Percentiles rank a stretch among this genome's conserved stretches.
Evolutionary conservation across 495 filamentous ascomycete species (phyloP).

Genomic region (Tuber calosporum): DNA sequence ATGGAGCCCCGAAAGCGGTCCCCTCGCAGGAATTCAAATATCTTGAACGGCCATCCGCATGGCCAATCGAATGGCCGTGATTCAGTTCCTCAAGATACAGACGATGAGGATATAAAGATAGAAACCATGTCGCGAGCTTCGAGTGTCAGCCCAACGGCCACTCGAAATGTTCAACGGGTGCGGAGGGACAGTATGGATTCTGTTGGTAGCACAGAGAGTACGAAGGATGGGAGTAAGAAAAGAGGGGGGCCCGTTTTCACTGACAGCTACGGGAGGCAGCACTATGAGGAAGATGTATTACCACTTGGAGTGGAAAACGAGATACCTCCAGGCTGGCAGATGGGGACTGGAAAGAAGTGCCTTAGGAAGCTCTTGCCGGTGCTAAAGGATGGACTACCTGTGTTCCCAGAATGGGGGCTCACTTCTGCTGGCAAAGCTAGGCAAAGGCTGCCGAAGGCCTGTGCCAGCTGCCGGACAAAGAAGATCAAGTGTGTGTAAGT

Average conservation of each 20-base stretch:
- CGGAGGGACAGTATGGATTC: slow-evolving; percentile 34
- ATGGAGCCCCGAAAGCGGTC: slow-evolving; percentile 15
- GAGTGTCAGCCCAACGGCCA: slow-evolving; percentile 28
- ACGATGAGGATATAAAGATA: slow-evolving; percentile 37
- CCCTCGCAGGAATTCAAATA: slow-evolving; percentile 11
- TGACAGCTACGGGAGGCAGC: slow-evolving; percentile 30
- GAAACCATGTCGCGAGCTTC: slow-evolving; percentile 32
- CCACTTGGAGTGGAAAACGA: slow-evolving; percentile 22
- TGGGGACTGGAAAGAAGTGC: slow-evolving; percentile 38
- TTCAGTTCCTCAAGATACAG: slow-evolving; percentile 24
- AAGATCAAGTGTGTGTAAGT: slow-evolving; percentile 44
- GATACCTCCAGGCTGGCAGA: slow-evolving; percentile 35
- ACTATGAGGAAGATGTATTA: slow-evolving; percentile 39
- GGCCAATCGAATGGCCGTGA: slow-evolving; percentile 15
- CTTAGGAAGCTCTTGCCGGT: slow-evolving; percentile 35
- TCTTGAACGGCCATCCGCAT: slow-evolving; percentile 15
- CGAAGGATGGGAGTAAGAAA: slow-evolving; percentile 37
- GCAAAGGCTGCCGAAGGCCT: slow-evolving; percentile 39
- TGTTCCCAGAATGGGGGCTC: slow-evolving; percentile 42
- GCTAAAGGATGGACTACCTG: slow-evolving; percentile 37
- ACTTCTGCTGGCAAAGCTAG: slow-evolving; percentile 41
- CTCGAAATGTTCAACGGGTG: slow-evolving; percentile 14
- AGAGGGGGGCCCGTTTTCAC: slow-evolving; percentile 36
- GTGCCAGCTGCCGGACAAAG: slow-evolving; percentile 38
- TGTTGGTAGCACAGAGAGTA: slow-evolving; percentile 18